Percentiles rank a stretch among this genome's conserved stretches.
phyloP scores from a whole-genome alignment of 768 basidiomycete species.

The Boletus subparvulus region DNA sequence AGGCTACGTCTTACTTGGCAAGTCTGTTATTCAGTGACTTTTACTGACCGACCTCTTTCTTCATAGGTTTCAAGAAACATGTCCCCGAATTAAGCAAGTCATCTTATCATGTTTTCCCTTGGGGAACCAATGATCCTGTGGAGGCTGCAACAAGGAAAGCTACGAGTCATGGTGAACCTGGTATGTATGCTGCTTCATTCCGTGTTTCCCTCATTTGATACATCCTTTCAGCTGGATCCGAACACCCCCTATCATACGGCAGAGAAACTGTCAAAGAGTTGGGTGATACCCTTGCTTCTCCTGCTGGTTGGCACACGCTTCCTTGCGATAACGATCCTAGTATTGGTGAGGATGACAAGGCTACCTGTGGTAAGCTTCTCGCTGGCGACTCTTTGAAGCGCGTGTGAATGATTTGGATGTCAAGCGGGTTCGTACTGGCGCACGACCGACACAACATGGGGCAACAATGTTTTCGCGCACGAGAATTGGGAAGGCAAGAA shows the following conservation, averaged over 20 bases:
- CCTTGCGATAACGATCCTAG: conserved; percentile 70
- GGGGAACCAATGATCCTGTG: conserved; percentile 84
- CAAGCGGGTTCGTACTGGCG: conserved; percentile 41
- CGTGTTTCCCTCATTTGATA: not conserved
- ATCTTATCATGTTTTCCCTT: conserved; percentile 69
- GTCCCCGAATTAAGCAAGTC: conserved; percentile 34
- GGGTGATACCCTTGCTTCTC: conserved; percentile 76
- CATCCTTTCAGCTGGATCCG: not conserved
- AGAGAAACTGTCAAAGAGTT: conserved; percentile 54
- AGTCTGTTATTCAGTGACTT: not conserved
- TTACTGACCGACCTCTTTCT: not conserved
- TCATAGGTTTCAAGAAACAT: conserved; percentile 8
- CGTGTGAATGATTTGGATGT: conserved; percentile 7
- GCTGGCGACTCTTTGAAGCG: too few relatives aligned
- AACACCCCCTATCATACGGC: conserved; percentile 23
- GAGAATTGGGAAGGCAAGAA: conserved; percentile 87
- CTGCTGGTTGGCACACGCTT: conserved; percentile 89
- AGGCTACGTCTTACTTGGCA: not conserved
- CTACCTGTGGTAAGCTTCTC: conserved; percentile 8
- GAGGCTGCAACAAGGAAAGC: conserved; percentile 40
- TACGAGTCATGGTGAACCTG: conserved; percentile 6
- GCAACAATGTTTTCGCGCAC: conserved; percentile 92
- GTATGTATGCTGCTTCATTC: conserved; percentile 5
- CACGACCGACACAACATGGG: conserved; percentile 81
- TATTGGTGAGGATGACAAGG: conserved; percentile 9